phyloP scores from a whole-genome alignment of 2,329 filamentous ascomycete genomes.

The Aquanectria penicillioides region DNA sequence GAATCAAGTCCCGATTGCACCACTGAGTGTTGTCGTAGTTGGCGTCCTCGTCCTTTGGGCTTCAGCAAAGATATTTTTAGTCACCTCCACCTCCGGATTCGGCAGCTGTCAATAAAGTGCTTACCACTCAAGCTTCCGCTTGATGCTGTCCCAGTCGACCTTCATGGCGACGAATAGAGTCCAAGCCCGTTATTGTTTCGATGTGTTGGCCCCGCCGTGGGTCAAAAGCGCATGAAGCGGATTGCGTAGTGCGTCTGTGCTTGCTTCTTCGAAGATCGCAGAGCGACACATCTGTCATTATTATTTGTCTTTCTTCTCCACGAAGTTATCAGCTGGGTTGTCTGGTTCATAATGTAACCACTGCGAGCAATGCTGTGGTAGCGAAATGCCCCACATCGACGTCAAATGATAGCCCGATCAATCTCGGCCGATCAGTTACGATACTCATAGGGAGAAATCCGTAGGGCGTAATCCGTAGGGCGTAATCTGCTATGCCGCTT shows the following conservation, averaged over 20 bases:
- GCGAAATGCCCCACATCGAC: not conserved
- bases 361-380: not conserved
- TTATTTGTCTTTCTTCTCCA: constrained; percentile 19
- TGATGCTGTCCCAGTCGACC: constrained; percentile 22
- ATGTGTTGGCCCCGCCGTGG: constrained; percentile 6
- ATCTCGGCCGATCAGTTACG: constrained; percentile 17
- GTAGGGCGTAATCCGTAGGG: not conserved
- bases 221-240: constrained; percentile 14
- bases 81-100: not conserved
- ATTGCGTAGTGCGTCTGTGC: not conserved
- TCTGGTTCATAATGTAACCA: not conserved
- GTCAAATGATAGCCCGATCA: constrained; percentile 13
- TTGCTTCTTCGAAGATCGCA: not conserved
- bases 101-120: not conserved
- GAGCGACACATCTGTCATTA: constrained; percentile 18
- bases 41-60: constrained; percentile 40
- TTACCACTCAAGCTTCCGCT: constrained; percentile 27
- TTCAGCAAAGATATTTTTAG: constrained; percentile 1
- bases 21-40: constrained; percentile 45
- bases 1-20: constrained; percentile 47
- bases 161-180: constrained; percentile 11
- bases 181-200: not conserved
- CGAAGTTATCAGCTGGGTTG: not conserved
- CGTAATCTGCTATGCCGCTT: not conserved
- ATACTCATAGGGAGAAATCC: not conserved